Conservation (phyloP, 148 eudicot genomes). For the Nyssa sinensis region DNA sequence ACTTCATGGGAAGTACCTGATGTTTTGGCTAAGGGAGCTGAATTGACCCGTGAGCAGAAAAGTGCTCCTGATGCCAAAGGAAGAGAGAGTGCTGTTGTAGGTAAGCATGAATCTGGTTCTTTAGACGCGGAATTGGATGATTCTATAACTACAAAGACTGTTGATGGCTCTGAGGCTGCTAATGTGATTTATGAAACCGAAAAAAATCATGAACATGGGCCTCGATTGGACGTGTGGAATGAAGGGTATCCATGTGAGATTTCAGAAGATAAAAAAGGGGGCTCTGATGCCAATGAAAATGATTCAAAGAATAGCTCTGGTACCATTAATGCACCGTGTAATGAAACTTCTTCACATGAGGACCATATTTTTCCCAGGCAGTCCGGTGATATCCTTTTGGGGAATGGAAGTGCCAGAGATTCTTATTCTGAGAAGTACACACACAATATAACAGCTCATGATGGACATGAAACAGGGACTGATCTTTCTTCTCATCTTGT, state of each 20-base stretch:
- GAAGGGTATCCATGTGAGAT: constrained; percentile 18
- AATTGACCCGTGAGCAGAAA: constrained; percentile 29
- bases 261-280: constrained; percentile 16
- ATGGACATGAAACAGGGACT: constrained; percentile 25
- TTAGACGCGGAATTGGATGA: constrained; percentile 21
- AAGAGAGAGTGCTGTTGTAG: constrained; percentile 24
- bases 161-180: constrained; percentile 23
- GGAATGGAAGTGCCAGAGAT: constrained; percentile 18
- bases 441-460: constrained; percentile 26
- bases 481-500: constrained; percentile 50
- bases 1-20: constrained; percentile 93
- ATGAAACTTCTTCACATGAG: constrained; percentile 24
- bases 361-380: constrained; percentile 20
- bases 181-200: constrained; percentile 25
- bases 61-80: constrained; percentile 31
- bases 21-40: constrained; percentile 47
- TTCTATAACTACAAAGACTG: constrained; percentile 16
- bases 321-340: constrained; percentile 22
- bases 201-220: constrained; percentile 21
- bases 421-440: too few species aligned
- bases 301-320: constrained; percentile 24
- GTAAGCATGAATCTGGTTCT: constrained; percentile 17
- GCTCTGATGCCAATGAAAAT: constrained; percentile 15
- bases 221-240: constrained; percentile 22
- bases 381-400: constrained; percentile 18